phyloP scores from a whole-genome alignment of 352 stramenopile genomes.

The Phytophthora hybrid region DNA sequence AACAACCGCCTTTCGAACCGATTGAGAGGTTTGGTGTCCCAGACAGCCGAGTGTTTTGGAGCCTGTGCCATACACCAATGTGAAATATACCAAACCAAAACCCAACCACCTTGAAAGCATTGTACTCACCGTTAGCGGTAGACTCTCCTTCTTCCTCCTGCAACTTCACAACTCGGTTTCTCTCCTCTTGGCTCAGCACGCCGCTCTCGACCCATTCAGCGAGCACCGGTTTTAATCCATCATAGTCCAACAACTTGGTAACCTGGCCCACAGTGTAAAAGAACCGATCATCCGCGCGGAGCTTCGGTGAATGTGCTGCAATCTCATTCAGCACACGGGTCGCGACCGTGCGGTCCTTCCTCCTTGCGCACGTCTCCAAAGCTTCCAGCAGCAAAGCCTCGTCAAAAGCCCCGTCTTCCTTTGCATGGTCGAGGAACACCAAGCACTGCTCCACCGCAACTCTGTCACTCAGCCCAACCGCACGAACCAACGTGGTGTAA shows the following conservation, averaged over 20 bases:
- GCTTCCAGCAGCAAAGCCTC: conserved; percentile 70
- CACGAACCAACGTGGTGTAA: conserved; percentile 74
- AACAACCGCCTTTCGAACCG: conserved; percentile 69
- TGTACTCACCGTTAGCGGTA: conserved; percentile 22
- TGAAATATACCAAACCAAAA: background rate
- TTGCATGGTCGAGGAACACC: conserved; percentile 56
- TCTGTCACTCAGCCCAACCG: conserved; percentile 48
- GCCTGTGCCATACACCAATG: conserved; percentile 6
- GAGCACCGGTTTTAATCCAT: conserved; percentile 40
- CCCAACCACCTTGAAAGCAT: background rate
- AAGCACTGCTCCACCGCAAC: conserved; percentile 51
- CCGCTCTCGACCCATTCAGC: conserved; percentile 47
- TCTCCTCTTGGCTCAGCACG: conserved; percentile 50
- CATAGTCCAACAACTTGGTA: conserved; percentile 40
- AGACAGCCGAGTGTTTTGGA: conserved; percentile 65
- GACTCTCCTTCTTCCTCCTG: conserved; percentile 25
- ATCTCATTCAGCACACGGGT: conserved; percentile 50
- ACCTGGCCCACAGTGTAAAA: conserved; percentile 55
- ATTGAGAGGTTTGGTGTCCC: conserved; percentile 70
- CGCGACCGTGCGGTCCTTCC: conserved; percentile 47
- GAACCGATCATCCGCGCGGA: conserved; percentile 58
- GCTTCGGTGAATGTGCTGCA: conserved; percentile 35
- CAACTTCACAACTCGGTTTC: conserved; percentile 27
- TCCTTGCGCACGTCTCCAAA: conserved; percentile 58
- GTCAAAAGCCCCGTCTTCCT: conserved; percentile 63